Base-by-base conservation (phyloP, 192 early-diverging fungal species). In the Coemansia sp. region DNA sequence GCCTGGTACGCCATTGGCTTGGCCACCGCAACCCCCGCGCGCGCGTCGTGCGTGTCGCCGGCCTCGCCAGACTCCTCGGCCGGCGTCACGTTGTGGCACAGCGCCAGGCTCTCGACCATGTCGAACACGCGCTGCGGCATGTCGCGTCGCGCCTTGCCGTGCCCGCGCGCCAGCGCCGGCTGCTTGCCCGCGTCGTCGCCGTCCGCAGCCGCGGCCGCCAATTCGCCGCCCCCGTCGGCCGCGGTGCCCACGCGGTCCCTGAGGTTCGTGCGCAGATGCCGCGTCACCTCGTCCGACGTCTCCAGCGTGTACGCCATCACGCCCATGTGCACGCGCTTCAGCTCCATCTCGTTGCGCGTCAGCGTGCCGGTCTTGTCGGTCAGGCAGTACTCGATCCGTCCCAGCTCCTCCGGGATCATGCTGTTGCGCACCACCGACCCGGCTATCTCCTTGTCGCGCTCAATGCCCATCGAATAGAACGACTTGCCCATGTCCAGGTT, bases 401-500 rank as follows among this genome's bases (percentile, higher is more conserved):
- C 95, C 5, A 97, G 81, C 70, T 95, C 95, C 61, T 97, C 95
- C 26, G 95, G 95, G 23, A 97, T 89, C 34, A 92, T 95, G 43
- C 88, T 90, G 9, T 91, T 97, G 26, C 94, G 83, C 20, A 95
- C 93, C 31, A 97, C 87, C 4, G 94, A 91, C 17, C 81, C 87
- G 0, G 82, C 73, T 21, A 98, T 98, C 55, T 87, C 86, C 1
- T 56, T 28, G 64, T 98, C 95, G 22, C 83, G 81, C 83, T 89
- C 88, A n/a, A 95, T 98, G 41, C 85, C 86, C 76, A 81, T 70
- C 31, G 83, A 88, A 69, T 94, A 94, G n/a, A 93, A 86, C 1
- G 89, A 87, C 78, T 98, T 98, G 27, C 92, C 93, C 91, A 95
- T 93, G 56, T 97, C 94, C 49, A 97, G 70, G 62, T 95, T 97